These are phyloP conservation scores for Monosporascus sp. DNA, from an alignment of 2,329 filamentous ascomycete species.

Conservation along the genomic window DNA sequence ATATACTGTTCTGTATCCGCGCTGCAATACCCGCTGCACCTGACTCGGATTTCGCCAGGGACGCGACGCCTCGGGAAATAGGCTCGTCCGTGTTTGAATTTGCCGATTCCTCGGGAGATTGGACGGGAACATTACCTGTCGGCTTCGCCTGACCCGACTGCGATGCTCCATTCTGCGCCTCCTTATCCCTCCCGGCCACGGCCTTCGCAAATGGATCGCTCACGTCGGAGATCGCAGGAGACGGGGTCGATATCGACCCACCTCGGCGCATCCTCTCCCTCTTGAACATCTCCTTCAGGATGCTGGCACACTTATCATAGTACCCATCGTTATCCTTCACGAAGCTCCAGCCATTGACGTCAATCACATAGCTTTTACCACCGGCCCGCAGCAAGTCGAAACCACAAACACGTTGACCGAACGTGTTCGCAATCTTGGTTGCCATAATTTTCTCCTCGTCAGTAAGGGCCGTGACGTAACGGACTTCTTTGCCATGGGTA, in stretches of 20 bases:
- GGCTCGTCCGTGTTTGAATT: constrained; percentile 19
- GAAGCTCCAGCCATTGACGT: constrained; percentile 99
- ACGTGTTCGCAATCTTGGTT: constrained; percentile 81
- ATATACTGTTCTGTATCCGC: constrained; percentile 30
- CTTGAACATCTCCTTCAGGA: constrained; percentile 83
- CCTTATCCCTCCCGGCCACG: constrained; percentile 34
- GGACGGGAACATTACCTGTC: constrained; percentile 4
- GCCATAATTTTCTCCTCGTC: constrained; percentile 81
- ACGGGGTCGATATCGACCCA: constrained; percentile 52
- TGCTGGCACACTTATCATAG: constrained; percentile 84
- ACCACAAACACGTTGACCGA: constrained; percentile 91
- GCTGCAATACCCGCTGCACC: constrained; percentile 20
- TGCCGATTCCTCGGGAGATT: constrained; percentile 14
- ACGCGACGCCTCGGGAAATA: constrained; percentile 1
- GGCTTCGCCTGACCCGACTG: constrained; percentile 14
- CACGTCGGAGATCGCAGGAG: constrained; percentile 40
- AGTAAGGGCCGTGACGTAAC: constrained; percentile 84
- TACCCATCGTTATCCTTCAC: constrained; percentile 99
- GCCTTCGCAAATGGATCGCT: constrained; percentile 27
- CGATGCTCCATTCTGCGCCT: constrained; percentile 21
- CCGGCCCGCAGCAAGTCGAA: constrained; percentile 88
- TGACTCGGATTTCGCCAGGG: constrained; percentile 19
- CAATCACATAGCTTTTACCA: constrained; percentile 93
- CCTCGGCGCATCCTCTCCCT: constrained; percentile 65
- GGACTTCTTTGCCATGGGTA: constrained; percentile 93